A percentile compares a stretch with the other conserved stretches of the same genome.
Conservation (phyloP, 2,329 filamentous ascomycete genomes). For the Drechslerella dactyloides region DNA sequence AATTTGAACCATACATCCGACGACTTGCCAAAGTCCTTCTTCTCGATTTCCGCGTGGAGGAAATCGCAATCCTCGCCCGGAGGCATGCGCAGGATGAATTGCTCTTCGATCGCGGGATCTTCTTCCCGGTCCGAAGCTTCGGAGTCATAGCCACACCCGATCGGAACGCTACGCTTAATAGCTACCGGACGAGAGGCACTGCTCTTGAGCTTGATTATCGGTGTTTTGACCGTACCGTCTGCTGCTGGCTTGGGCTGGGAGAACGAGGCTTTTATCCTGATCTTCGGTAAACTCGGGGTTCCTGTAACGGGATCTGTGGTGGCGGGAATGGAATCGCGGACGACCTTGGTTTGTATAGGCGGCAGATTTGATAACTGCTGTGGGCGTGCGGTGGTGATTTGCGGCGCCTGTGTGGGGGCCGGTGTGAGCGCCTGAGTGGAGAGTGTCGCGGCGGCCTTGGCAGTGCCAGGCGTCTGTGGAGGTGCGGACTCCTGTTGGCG, state of each 20-base stretch:
- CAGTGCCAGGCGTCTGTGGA: constrained; percentile 26
- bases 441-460: constrained; percentile 16
- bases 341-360: constrained; percentile 35
- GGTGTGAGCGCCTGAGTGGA: constrained; percentile 25
- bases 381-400: constrained; percentile 28
- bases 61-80: constrained; percentile 87
- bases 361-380: constrained; percentile 32
- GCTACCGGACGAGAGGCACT: constrained; percentile 66
- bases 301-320: constrained; percentile 4
- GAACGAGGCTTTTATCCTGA: constrained; percentile 29
- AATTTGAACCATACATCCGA: constrained; percentile 83
- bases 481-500: constrained; percentile 9
- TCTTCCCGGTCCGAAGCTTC: constrained; percentile 88
- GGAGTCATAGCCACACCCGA: constrained; percentile 92
- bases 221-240: constrained; percentile 55
- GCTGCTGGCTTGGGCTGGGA: constrained; percentile 11
- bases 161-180: constrained; percentile 64
- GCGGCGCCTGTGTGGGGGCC: constrained; percentile 18
- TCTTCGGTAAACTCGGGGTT: constrained; percentile 27
- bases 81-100: constrained; percentile 86
- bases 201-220: constrained; percentile 67
- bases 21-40: constrained; percentile 70
- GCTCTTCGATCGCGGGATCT: constrained; percentile 87
- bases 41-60: constrained; percentile 74
- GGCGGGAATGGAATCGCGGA: not conserved